A percentile compares a stretch with the other conserved stretches of the same genome.
Evolutionary conservation across 805 yeast species (phyloP).

Genomic region (Zygotorulaspora danielsina): DNA sequence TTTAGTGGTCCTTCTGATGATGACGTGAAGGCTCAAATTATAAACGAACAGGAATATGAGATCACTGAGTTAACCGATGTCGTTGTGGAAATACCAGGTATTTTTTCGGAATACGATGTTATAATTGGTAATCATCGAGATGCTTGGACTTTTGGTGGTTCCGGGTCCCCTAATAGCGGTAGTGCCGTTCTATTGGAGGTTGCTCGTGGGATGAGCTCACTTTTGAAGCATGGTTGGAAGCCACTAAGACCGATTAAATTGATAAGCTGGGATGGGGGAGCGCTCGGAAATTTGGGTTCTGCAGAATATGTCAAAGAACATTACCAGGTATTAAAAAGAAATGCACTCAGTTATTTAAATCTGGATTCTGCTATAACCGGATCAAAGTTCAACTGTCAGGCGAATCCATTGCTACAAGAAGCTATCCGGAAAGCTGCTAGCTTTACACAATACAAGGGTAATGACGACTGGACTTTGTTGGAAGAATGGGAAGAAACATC

Average conservation of each 20-base stretch:
- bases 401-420: conserved; percentile 55
- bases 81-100: conserved; percentile 53
- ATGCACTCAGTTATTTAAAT: conserved; percentile 52
- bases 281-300: conserved; percentile 67
- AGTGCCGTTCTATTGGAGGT: conserved; percentile 48
- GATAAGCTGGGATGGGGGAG: conserved; percentile 82
- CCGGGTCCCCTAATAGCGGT: conserved; percentile 50
- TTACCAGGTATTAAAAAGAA: conserved; percentile 41
- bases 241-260: conserved; percentile 67
- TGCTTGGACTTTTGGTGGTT: conserved; percentile 46
- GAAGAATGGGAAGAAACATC: conserved; percentile 45
- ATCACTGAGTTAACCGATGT: conserved; percentile 47
- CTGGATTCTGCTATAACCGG: conserved; percentile 53
- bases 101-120: conserved; percentile 48
- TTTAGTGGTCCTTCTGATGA: conserved; percentile 44
- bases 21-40: conserved; percentile 35
- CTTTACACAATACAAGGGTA: conserved; percentile 41
- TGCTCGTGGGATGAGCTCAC: conserved; percentile 46
- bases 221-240: conserved; percentile 55
- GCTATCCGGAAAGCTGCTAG: conserved; percentile 45
- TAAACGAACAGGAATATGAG: conserved; percentile 41
- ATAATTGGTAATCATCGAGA: conserved; percentile 56
- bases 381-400: conserved; percentile 41
- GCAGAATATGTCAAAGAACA: conserved; percentile 73
- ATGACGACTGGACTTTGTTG: conserved; percentile 39